These are phyloP conservation scores for Entelexis paramagnoliae DNA, from an alignment of 1,139 yeast genomes.

Conservation along the genomic window DNA sequence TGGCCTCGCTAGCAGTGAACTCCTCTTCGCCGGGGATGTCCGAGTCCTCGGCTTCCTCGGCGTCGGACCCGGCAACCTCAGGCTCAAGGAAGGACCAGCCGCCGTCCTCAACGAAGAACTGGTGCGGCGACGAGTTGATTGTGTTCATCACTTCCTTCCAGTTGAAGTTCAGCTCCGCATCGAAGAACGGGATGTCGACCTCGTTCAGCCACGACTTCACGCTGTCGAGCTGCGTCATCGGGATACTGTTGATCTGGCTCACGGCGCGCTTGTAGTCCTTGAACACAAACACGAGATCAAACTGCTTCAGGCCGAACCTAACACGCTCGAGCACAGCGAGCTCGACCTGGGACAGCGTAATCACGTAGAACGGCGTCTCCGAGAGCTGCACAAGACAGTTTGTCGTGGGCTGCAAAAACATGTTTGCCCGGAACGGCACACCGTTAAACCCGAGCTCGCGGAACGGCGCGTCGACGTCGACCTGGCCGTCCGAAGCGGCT, in stretches of 20 bases:
- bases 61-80: constrained; percentile 42
- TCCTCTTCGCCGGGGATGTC: constrained; percentile 37
- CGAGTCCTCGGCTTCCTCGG: constrained; percentile 40
- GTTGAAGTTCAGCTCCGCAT: constrained; percentile 90
- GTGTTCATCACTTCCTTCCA: constrained; percentile 97
- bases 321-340: constrained; percentile 94
- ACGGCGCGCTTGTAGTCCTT: constrained; percentile 83
- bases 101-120: constrained; percentile 70
- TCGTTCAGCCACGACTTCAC: constrained; percentile 94
- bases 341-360: constrained; percentile 85
- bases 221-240: constrained; percentile 83
- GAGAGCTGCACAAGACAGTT: constrained; percentile 89
- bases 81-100: constrained; percentile 88
- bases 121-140: constrained; percentile 82
- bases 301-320: constrained; percentile 91
- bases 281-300: constrained; percentile 88
- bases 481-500: constrained; percentile 59
- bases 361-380: constrained; percentile 90
- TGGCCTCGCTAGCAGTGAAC: constrained; percentile 31
- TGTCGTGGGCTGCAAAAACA: constrained; percentile 92
- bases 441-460: constrained; percentile 96
- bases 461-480: constrained; percentile 89
- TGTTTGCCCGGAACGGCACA: constrained; percentile 92
- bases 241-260: constrained; percentile 87
- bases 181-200: constrained; percentile 88